Evolutionary conservation across 495 filamentous ascomycete species (phyloP).

Genomic region (Aspergillus cavernicola): DNA sequence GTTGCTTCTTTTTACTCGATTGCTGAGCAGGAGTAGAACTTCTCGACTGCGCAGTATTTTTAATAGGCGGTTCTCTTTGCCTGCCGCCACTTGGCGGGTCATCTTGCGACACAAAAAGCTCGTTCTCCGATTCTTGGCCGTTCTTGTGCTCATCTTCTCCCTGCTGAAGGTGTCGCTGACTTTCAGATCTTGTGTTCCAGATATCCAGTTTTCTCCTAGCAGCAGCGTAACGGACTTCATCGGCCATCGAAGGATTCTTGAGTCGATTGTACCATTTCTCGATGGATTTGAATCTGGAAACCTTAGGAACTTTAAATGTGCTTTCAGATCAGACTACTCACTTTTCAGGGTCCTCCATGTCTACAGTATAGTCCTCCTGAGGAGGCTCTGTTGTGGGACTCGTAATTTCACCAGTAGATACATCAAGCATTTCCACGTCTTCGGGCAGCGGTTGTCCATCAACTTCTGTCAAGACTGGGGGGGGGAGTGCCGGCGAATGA

Average conservation of each 20-base stretch:
- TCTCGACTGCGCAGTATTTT: not conserved
- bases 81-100: not conserved
- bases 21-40: not conserved
- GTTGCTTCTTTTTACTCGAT: slow-evolving; percentile 2
- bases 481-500: not conserved
- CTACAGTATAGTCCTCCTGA: not conserved
- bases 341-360: not conserved
- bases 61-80: not conserved
- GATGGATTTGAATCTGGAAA: slow-evolving; percentile 5
- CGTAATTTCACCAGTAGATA: not conserved
- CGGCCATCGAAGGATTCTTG: not conserved
- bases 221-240: slow-evolving; percentile 1
- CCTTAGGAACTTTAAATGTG: not conserved
- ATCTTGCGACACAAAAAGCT: not conserved
- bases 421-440: not conserved
- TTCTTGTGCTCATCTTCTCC: not conserved
- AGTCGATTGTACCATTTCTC: slow-evolving; percentile 8
- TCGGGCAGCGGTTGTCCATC: not conserved
- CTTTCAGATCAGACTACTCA: not conserved
- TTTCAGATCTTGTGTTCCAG: not conserved
- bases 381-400: not conserved
- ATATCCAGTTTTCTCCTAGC: slow-evolving; percentile 8
- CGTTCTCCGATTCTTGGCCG: not conserved
- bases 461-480: not conserved
- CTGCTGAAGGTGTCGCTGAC: not conserved